Evolutionary conservation across 139 green algal species (phyloP), one percentile per base, ranked within the genome.

Genomic region (Chlorella sp.): DNA sequence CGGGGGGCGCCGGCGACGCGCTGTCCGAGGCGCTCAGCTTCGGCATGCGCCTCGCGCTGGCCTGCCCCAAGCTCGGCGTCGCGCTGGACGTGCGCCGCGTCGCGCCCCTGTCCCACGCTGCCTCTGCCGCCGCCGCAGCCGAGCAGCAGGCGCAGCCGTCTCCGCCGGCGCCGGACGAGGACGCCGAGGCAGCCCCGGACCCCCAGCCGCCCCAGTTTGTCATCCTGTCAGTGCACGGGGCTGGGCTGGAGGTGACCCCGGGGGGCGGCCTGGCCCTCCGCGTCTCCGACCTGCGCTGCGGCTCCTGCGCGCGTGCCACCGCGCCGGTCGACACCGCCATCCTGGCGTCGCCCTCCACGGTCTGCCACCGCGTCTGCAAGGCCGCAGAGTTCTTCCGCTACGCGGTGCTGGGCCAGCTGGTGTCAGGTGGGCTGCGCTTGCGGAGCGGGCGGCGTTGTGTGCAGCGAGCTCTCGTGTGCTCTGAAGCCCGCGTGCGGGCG

Each of bases 21-120:
- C 23, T 14, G 4, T n/a, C 11, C 12, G 35, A 36, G 5, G 56
- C 27, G 5, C 3, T 17, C 62, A n/a, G 14, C 11, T 68, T 82
- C 17, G 64, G 56, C 31, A 36, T 81, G 48, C 81, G 67, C 35
- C 3, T 74, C 35, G 59, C 33, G 33, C 40, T 43, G 29, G 58
- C 31, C 50, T 90, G 84, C 78, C 79, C 83, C 25, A 89, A 89
- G 73, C 46, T 89, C 55, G 83, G 84, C 15, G 33, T 87, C 45
- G 59, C 56, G 36, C 48, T 89, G 19, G 42, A 71, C 55, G 73
- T 81, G 35, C 61, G 71, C 25, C 15, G 46, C 35, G 69, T 45
- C 6, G 76, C 58, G 59, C n/a, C n/a, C n/a, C n/a, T n/a, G n/a
- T n/a, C n/a, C n/a, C n/a, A n/a, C n/a, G n/a, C n/a, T n/a, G n/a